Evolutionary conservation across 2,329 filamentous ascomycete genomes (phyloP), one percentile per base, ranked within the genome.

Genomic region (Alternaria hordeiaustralica): DNA sequence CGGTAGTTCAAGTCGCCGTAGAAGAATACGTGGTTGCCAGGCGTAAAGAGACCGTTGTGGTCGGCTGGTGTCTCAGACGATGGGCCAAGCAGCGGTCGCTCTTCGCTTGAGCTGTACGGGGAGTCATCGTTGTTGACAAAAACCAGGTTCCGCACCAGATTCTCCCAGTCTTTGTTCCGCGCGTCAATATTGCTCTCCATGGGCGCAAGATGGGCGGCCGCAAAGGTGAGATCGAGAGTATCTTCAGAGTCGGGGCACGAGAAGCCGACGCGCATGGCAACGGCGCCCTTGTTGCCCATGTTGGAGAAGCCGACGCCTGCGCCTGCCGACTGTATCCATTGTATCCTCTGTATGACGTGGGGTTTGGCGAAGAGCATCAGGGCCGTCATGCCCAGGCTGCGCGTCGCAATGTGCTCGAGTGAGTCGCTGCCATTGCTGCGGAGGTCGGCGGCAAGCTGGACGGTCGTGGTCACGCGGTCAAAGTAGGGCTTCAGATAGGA

Each of bases 1-100:
- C 96, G 91, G 81, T 99, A 99, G 84, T 99, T 99, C 64, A 99
- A 86, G 79, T 99, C 96, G 23, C 96, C 96, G 0, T 90, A 91
- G 50, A 98, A 85, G 78, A 98, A 97, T 1, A 97, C 84, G 77
- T 97, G 89, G 4, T 89, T 89, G 4, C 86, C 87, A 1, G 92
- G 88, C 54, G 87, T 88, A 82, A 94, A 97, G 60, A 98, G 88
- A 33, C 88, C 89, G 44, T 88, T 82, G 67, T 86, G 79, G 70
- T 88, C 75, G 36, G 63, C 65, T 36, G 68, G 76, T 46, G 58
- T 67, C 11, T 69, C 67, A 18, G 59, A 55, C 10, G 69, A 55
- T 2, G 69, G 62, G 6, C 71, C 64, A 51, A 78, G 67, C 49
- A 81, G 63, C 53, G 79, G 74, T 60, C 71, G 53, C 68, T 80